phyloP scores from a whole-genome alignment of 495 filamentous ascomycete genomes.

The Endocarpon pusillum region DNA sequence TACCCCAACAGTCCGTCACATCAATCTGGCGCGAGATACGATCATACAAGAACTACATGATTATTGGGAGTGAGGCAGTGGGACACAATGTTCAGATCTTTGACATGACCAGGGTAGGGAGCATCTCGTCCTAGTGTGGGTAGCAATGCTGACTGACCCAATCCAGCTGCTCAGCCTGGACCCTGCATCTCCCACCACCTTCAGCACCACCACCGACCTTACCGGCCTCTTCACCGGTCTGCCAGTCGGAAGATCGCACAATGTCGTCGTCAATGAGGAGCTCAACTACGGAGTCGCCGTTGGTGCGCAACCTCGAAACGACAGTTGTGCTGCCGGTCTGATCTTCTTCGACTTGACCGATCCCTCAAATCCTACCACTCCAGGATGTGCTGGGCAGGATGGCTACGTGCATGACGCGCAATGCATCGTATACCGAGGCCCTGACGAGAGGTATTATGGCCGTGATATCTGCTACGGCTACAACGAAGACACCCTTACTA shows the following conservation, averaged over 20 bases:
- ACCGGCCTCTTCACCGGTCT: conserved; percentile 18
- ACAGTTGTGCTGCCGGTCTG: conserved; percentile 29
- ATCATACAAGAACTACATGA: conserved; percentile 26
- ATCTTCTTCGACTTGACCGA: conserved; percentile 38
- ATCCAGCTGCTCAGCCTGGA: conserved; percentile 2
- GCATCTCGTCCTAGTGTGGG: neutral
- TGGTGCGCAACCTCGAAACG: conserved; percentile 26
- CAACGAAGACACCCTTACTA: conserved; percentile 31
- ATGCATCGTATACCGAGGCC: conserved; percentile 40
- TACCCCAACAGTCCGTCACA: conserved; percentile 27
- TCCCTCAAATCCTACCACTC: conserved; percentile 28
- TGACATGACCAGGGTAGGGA: conserved; percentile 26
- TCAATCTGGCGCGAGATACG: conserved; percentile 34
- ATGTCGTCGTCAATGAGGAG: conserved; percentile 35
- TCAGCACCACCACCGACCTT: conserved; percentile 17
- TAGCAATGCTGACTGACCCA: conserved; percentile 1
- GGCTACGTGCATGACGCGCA: conserved; percentile 47
- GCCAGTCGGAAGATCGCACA: conserved; percentile 31
- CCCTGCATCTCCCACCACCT: conserved; percentile 14
- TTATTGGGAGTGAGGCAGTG: conserved; percentile 32
- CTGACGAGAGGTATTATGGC: conserved; percentile 31
- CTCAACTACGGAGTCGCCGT: conserved; percentile 34
- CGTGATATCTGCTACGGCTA: conserved; percentile 45
- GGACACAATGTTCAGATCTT: conserved; percentile 36
- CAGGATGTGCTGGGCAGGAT: conserved; percentile 34